Conservation (phyloP, 495 filamentous ascomycete genomes). For the Clohesyomyces aquaticus region DNA sequence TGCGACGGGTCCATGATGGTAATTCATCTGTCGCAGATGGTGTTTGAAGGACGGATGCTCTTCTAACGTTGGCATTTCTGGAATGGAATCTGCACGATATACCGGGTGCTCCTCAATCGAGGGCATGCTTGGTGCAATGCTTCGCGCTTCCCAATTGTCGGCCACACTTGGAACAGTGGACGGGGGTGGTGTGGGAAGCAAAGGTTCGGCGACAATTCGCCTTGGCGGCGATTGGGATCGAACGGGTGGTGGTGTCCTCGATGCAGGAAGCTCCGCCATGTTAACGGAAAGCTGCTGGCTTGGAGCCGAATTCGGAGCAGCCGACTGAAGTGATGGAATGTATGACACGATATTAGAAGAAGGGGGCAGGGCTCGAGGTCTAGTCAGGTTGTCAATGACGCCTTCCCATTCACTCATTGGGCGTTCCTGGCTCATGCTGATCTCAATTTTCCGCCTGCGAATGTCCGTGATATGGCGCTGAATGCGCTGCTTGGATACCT, state of each 20-base stretch:
- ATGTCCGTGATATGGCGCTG: conserved; percentile 44
- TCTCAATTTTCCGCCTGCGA: conserved; percentile 29
- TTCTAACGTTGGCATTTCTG: conserved; percentile 17
- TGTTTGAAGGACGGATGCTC: conserved; percentile 18
- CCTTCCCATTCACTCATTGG: conserved; percentile 46
- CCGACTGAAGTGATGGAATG: conserved; percentile 25
- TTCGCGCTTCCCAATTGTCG: conserved; percentile 19
- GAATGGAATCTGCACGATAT: conserved; percentile 10
- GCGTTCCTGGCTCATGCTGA: conserved; percentile 44
- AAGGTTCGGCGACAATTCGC: conserved; percentile 23
- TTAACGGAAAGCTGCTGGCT: conserved; percentile 4
- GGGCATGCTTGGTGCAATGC: conserved; percentile 31
- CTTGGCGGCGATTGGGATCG: conserved; percentile 11
- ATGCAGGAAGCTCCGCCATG: conserved; percentile 15
- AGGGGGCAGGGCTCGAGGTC: conserved; percentile 7
- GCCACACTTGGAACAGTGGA: conserved; percentile 19
- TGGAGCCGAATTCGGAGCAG: neutral
- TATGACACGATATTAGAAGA: conserved; percentile 29
- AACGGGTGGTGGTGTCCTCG: neutral
- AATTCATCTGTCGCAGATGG: neutral
- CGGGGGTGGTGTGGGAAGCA: conserved; percentile 31
- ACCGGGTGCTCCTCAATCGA: conserved; percentile 31
- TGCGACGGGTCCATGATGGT: too few relatives aligned
- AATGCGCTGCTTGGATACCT: conserved; percentile 44
- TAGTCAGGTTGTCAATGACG: conserved; percentile 33